phyloP scores from a whole-genome alignment of 2,329 filamentous ascomycete species.

The Corniculantispora saksenae region DNA sequence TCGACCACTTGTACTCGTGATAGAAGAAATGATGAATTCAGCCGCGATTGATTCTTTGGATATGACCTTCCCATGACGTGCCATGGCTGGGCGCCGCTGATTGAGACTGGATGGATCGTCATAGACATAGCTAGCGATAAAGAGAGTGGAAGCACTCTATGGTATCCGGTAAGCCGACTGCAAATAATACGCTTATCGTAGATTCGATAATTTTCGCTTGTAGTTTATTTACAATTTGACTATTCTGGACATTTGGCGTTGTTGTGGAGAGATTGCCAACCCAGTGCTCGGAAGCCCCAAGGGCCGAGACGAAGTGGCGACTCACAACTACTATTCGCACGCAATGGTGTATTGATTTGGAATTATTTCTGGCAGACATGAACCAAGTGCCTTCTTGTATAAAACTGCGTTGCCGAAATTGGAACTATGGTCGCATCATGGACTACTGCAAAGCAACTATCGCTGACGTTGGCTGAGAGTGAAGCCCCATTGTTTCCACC shows the following conservation, averaged over 20 bases:
- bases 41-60: background rate
- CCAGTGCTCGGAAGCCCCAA: background rate
- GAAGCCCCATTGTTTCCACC: too few relatives aligned
- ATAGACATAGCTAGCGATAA: slow-evolving; percentile 5
- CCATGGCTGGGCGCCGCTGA: background rate
- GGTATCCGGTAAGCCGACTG: background rate
- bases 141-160: background rate
- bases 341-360: background rate
- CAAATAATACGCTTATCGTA: background rate
- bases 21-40: background rate
- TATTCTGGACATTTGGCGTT: background rate
- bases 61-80: background rate
- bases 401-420: background rate
- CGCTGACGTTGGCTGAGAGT: too few relatives aligned
- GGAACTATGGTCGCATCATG: background rate
- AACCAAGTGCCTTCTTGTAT: background rate
- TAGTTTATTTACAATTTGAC: background rate
- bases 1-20: too few relatives aligned
- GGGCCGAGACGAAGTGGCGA: background rate
- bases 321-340: background rate
- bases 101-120: background rate
- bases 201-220: background rate
- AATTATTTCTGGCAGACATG: background rate
- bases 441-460: too few relatives aligned
- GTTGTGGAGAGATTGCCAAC: background rate